Evolutionary conservation across 169 alveolate genomes (phyloP).

Genomic region (Cyclospora cayetanensis): DNA sequence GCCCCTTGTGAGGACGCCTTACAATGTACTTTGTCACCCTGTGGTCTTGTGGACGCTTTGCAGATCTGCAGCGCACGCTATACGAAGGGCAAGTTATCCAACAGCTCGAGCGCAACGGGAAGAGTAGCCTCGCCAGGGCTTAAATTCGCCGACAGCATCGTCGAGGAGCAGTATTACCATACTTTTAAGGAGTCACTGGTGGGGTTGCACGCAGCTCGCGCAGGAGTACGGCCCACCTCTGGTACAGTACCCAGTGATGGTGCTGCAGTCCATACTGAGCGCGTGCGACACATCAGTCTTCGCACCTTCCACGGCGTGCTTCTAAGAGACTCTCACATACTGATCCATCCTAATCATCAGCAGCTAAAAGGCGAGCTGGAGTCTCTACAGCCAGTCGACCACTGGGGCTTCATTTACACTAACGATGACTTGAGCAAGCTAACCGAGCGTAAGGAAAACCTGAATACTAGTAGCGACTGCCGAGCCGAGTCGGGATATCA

Average conservation of each 20-base stretch:
- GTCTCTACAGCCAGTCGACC: not conserved
- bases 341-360: not conserved
- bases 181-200: not conserved
- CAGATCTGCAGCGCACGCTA: conserved; percentile 54
- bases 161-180: not conserved
- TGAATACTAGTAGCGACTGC: too few relatives aligned
- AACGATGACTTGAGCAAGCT: too few relatives aligned
- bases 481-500: too few relatives aligned
- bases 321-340: conserved; percentile 28
- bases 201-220: not conserved
- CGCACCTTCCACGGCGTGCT: conserved; percentile 55
- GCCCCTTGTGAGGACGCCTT: too few relatives aligned
- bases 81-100: not conserved
- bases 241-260: too few relatives aligned
- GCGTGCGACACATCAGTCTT: conserved; percentile 12
- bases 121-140: not conserved
- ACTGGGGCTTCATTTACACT: too few relatives aligned
- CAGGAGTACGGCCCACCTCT: not conserved
- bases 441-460: too few relatives aligned
- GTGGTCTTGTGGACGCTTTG: not conserved
- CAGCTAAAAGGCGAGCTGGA: not conserved
- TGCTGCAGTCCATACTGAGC: not conserved
- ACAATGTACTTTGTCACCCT: too few relatives aligned
- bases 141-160: not conserved
- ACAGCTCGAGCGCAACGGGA: not conserved